These are phyloP conservation scores for Clitopilus hobsonii DNA, from an alignment of 768 basidiomycete genomes.

Conservation along the genomic window DNA sequence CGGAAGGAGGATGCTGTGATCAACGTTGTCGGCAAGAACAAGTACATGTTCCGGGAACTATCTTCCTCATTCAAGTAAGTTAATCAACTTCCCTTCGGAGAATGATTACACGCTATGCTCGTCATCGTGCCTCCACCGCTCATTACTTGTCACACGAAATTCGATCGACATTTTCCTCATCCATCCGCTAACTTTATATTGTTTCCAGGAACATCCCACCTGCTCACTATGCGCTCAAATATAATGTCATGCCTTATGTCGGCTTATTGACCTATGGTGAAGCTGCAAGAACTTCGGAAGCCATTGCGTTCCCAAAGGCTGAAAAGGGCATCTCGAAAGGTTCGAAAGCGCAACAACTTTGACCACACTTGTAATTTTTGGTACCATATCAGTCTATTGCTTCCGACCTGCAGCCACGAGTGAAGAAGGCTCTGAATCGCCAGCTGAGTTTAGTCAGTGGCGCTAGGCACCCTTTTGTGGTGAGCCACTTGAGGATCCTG, in stretches of 20 bases:
- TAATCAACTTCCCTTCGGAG: conserved; percentile 5
- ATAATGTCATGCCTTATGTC: conserved; percentile 89
- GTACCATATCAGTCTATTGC: background rate
- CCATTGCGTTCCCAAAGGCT: conserved; percentile 33
- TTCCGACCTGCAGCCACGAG: background rate
- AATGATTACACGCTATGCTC: background rate
- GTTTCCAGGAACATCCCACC: conserved; percentile 56
- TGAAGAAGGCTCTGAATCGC: background rate
- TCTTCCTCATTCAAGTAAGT: conserved; percentile 73
- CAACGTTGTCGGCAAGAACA: conserved; percentile 65
- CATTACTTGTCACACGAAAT: background rate
- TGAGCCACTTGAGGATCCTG: too few species aligned
- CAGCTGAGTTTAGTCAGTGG: background rate
- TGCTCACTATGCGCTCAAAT: conserved; percentile 72
- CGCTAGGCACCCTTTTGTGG: background rate
- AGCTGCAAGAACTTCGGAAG: conserved; percentile 41
- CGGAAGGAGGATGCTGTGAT: conserved; percentile 71
- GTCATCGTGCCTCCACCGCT: background rate
- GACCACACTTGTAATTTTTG: background rate
- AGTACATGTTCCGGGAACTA: conserved; percentile 79
- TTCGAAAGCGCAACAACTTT: background rate
- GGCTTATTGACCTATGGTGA: conserved; percentile 78
- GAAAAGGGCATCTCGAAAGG: conserved; percentile 15
- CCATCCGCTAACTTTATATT: too few species aligned
- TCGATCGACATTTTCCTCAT: too few species aligned